Evolutionary conservation across 2,329 filamentous ascomycete genomes (phyloP).

Genomic region (Aureobasidium vineae): DNA sequence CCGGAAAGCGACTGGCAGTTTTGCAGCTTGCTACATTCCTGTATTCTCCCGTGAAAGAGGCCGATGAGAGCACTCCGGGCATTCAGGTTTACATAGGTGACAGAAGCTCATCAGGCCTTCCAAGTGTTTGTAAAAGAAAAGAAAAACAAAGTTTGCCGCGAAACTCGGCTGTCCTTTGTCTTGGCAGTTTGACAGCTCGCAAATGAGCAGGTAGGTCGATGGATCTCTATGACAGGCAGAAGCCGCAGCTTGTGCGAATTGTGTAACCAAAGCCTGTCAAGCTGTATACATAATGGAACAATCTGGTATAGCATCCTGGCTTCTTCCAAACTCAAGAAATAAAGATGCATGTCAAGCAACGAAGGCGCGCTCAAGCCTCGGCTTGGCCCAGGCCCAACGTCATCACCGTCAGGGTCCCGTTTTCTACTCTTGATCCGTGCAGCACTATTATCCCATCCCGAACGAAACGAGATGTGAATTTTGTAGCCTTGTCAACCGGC

Average conservation of each 20-base stretch:
- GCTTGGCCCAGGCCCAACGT: conserved; percentile 11
- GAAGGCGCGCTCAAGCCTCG: conserved; percentile 5
- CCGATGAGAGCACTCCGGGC: no score
- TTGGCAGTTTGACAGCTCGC: conserved; percentile 3
- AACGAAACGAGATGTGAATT: conserved; percentile 11
- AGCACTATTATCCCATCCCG: conserved; percentile 13
- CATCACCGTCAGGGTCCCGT: conserved; percentile 11
- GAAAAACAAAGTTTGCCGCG: conserved; percentile 10
- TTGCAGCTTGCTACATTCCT: no score
- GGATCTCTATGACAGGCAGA: neutral
- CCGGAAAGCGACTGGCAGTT: no score
- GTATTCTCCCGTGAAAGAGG: no score
- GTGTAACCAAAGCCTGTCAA: neutral
- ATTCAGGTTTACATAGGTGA: no score
- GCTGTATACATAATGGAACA: neutral
- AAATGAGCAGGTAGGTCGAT: neutral
- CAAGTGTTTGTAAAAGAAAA: neutral
- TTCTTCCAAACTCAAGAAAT: neutral
- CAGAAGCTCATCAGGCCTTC: neutral
- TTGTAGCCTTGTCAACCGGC: conserved; percentile 21
- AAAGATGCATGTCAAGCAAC: conserved; percentile 18
- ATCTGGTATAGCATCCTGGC: neutral
- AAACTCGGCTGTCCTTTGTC: neutral
- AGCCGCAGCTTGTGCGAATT: neutral
- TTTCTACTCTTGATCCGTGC: conserved; percentile 13